Percentiles rank a stretch among this genome's conserved stretches.
Evolutionary conservation across 2,329 filamentous ascomycete species (phyloP).

Genomic region (Fusarium sp.): DNA sequence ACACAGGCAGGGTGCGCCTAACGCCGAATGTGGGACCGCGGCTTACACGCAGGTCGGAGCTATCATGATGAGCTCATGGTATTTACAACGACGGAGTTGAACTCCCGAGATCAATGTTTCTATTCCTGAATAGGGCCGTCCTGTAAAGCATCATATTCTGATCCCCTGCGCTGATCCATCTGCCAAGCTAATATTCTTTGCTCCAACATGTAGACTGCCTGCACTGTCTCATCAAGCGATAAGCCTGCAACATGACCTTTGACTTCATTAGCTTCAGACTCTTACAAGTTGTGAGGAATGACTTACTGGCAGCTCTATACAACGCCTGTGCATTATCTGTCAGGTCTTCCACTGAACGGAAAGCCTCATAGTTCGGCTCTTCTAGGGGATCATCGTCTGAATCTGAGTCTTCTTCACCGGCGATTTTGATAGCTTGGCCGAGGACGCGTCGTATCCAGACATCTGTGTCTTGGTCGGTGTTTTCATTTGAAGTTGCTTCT

Average conservation of each 20-base stretch:
- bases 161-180: slow-evolving; percentile 12
- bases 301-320: slow-evolving; percentile 48
- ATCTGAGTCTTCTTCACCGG: slow-evolving; percentile 15
- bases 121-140: background rate
- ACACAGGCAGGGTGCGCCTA: background rate
- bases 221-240: slow-evolving; percentile 46
- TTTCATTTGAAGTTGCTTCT: slow-evolving; percentile 30
- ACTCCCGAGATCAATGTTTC: background rate
- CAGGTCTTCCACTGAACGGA: slow-evolving; percentile 46
- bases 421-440: slow-evolving; percentile 23
- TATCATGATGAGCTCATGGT: slow-evolving; percentile 11
- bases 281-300: background rate
- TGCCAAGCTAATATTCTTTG: slow-evolving; percentile 49
- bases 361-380: slow-evolving; percentile 44
- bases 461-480: slow-evolving; percentile 42
- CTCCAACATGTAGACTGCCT: slow-evolving; percentile 52
- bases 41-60: background rate
- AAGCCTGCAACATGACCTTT: slow-evolving; percentile 47
- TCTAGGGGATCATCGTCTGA: background rate
- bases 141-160: background rate
- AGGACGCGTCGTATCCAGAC: slow-evolving; percentile 37
- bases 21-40: slow-evolving; percentile 2
- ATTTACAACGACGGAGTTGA: background rate
- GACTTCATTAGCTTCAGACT: slow-evolving; percentile 17
- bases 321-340: slow-evolving; percentile 44